Evolutionary conservation across 2,329 filamentous ascomycete species (phyloP).

Genomic region (Colletotrichum lupini): DNA sequence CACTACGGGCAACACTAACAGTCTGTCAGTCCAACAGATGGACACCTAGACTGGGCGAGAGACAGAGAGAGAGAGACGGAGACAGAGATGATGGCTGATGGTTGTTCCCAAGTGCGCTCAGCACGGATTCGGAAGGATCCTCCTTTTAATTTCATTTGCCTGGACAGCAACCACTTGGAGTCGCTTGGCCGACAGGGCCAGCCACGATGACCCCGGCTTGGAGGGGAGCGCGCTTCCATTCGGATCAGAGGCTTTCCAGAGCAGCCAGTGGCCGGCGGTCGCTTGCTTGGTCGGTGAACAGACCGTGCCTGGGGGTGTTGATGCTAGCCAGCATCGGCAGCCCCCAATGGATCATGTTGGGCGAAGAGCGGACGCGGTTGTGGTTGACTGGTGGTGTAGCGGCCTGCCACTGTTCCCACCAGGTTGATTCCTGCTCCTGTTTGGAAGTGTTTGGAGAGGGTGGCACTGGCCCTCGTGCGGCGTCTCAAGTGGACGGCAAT

Average conservation of each 20-base stretch:
- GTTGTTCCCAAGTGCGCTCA: conserved; percentile 7
- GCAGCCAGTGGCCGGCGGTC: conserved; percentile 3
- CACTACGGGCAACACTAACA: too few species aligned
- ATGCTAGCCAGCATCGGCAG: not conserved
- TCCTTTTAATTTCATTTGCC: conserved; percentile 36
- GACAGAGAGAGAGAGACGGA: not conserved
- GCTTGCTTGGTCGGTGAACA: not conserved
- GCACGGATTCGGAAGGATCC: conserved; percentile 33
- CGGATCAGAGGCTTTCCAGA: conserved; percentile 3
- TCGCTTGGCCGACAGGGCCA: conserved; percentile 18
- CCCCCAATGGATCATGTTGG: too few species aligned
- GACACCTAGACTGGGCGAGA: not conserved
- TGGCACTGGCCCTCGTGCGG: conserved; percentile 11
- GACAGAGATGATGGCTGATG: not conserved
- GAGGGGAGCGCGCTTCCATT: not conserved
- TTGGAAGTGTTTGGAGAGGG: conserved; percentile 29
- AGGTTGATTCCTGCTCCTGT: conserved; percentile 13
- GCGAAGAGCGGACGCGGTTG: not conserved
- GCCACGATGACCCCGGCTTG: conserved; percentile 20
- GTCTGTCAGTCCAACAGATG: not conserved
- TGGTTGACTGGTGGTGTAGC: not conserved
- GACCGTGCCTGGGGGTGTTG: conserved; percentile 3
- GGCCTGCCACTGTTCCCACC: not conserved
- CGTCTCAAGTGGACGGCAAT: conserved; percentile 21
- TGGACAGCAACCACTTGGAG: conserved; percentile 17